These are phyloP conservation scores for Rickenella mellea DNA, from an alignment of 768 basidiomycete species.

Conservation along the genomic window DNA sequence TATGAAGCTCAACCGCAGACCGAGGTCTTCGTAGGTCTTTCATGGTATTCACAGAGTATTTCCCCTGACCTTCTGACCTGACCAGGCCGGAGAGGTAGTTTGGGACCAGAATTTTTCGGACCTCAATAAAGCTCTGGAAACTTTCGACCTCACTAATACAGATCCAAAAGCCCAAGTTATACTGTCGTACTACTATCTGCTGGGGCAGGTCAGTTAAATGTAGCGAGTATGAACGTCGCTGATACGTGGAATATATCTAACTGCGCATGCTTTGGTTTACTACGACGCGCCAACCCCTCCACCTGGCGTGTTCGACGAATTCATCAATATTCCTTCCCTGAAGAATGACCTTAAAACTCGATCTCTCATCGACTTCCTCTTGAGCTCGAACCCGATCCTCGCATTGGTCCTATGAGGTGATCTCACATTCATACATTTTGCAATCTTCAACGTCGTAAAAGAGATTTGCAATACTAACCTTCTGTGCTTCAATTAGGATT, in stretches of 20 bases:
- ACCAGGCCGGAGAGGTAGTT: not conserved
- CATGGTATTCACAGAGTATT: conserved; percentile 54
- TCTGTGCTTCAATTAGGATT: not conserved
- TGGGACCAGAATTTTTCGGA: conserved; percentile 8
- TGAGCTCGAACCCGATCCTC: conserved; percentile 29
- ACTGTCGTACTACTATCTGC: not conserved
- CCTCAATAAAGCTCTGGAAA: conserved; percentile 26
- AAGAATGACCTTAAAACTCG: conserved; percentile 29
- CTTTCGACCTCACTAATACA: conserved; percentile 29
- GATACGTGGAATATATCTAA: not conserved
- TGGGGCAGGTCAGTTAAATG: not conserved
- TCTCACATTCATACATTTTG: conserved; percentile 9
- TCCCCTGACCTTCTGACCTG: conserved; percentile 23
- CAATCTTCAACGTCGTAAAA: not conserved
- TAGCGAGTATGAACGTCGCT: not conserved
- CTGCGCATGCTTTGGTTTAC: conserved; percentile 30
- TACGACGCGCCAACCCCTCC: conserved; percentile 48
- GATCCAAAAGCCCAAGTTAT: conserved; percentile 41
- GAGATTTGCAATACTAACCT: not conserved
- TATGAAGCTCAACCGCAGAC: conserved; percentile 3
- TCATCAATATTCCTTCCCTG: conserved; percentile 33
- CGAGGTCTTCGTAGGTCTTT: conserved; percentile 19
- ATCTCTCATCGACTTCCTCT: conserved; percentile 22
- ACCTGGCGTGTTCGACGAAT: conserved; percentile 40
- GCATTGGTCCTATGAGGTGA: conserved; percentile 20